Evolutionary conservation across 129 eudicot species (phyloP).

Genomic region (Rutidosis leptorrhynchoides): DNA sequence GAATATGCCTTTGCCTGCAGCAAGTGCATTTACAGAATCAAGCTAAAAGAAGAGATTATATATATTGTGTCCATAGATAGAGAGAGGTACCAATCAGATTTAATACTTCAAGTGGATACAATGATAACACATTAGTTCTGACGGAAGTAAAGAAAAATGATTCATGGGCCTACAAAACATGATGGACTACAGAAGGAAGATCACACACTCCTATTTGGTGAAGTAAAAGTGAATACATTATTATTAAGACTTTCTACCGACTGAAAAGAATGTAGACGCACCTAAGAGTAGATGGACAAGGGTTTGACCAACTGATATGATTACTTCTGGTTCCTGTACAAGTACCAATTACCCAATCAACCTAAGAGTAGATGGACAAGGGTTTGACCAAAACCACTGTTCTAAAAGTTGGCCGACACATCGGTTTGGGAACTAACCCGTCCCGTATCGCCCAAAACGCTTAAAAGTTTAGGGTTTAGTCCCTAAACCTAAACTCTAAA

Average conservation of each 20-base stretch:
- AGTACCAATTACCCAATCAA: not conserved
- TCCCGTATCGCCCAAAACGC: too few species aligned
- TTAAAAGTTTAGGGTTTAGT: too few species aligned
- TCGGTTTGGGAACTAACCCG: too few species aligned
- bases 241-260: not conserved
- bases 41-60: not conserved
- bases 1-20: slow-evolving; percentile 84
- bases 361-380: not conserved
- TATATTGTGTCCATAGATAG: not conserved
- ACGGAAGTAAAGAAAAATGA: not conserved
- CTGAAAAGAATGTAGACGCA: not conserved
- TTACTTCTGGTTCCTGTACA: not conserved
- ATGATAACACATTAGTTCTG: not conserved
- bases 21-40: slow-evolving; percentile 13
- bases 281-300: too few species aligned
- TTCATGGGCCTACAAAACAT: too few species aligned
- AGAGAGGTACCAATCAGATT: not conserved
- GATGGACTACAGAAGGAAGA: too few species aligned
- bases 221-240: not conserved
- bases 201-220: not conserved
- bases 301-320: not conserved
- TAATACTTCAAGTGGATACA: not conserved
- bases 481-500: too few species aligned
- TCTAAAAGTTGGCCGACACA: too few species aligned
- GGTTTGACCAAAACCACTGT: not conserved